Evolutionary conservation across 352 stramenopile species (phyloP).

Genomic region (Phytopythium chamaehyphon): DNA sequence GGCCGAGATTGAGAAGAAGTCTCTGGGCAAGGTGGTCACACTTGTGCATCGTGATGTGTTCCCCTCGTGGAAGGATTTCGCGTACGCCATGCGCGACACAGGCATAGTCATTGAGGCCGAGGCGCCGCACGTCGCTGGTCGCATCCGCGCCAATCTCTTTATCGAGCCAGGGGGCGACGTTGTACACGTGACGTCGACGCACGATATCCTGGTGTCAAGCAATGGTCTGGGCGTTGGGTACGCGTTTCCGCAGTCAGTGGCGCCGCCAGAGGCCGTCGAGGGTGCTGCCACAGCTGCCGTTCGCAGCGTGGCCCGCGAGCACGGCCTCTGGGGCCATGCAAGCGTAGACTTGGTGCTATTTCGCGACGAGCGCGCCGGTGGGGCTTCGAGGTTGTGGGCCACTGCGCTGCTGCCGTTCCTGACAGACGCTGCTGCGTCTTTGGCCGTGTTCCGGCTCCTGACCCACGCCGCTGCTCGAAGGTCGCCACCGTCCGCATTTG

Average conservation of each 20-base stretch:
- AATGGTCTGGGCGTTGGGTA: slow-evolving; percentile 32
- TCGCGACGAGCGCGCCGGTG: slow-evolving; percentile 40
- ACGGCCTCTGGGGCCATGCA: slow-evolving; percentile 75
- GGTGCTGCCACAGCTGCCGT: slow-evolving; percentile 56
- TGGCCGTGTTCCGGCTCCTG: slow-evolving; percentile 68
- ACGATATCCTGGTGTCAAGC: slow-evolving; percentile 41
- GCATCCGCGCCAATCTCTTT: slow-evolving; percentile 75
- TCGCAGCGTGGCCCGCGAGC: slow-evolving; percentile 23
- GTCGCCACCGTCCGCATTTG: slow-evolving; percentile 12
- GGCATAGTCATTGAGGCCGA: slow-evolving; percentile 82
- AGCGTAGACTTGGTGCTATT: slow-evolving; percentile 81
- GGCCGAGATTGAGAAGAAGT: slow-evolving; percentile 49
- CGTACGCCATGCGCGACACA: slow-evolving; percentile 48
- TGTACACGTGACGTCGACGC: slow-evolving; percentile 69
- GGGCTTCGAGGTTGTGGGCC: slow-evolving; percentile 60
- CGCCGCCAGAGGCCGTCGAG: slow-evolving; percentile 70
- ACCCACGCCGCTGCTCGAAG: slow-evolving; percentile 19
- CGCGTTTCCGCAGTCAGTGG: slow-evolving; percentile 73
- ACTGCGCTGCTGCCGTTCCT: slow-evolving; percentile 71
- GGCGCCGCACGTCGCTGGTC: slow-evolving; percentile 30
- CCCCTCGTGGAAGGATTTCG: slow-evolving; percentile 57
- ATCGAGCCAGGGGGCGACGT: slow-evolving; percentile 38
- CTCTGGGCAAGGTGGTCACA: slow-evolving; percentile 18
- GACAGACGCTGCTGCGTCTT: slow-evolving; percentile 70
- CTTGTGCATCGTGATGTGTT: slow-evolving; percentile 48